Conservation (phyloP, 2,329 filamentous ascomycete species). For the Phialemonium atrogriseum region DNA sequence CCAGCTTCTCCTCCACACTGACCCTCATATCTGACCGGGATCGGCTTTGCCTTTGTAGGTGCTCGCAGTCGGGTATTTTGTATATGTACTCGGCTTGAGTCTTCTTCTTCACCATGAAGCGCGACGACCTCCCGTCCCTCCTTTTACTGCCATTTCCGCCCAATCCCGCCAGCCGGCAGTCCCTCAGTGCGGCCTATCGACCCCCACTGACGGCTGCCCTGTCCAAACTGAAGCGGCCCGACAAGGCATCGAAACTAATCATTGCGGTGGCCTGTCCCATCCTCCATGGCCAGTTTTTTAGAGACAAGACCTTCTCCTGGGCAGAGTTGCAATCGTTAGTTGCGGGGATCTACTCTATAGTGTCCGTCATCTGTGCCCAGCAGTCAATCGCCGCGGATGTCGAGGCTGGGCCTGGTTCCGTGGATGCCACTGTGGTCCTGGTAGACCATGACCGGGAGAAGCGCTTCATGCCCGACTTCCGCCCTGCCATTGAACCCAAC, state of each 20-base stretch:
- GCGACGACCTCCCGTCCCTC: constrained; percentile 35
- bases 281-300: constrained; percentile 41
- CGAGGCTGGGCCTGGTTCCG: constrained; percentile 51
- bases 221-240: constrained; percentile 32
- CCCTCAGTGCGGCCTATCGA: constrained; percentile 52
- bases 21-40: too few relatives aligned
- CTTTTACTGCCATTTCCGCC: constrained; percentile 59
- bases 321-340: constrained; percentile 63
- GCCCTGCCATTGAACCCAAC: constrained; percentile 31
- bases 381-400: constrained; percentile 52
- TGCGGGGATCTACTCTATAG: constrained; percentile 68
- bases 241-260: constrained; percentile 31
- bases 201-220: constrained; percentile 48
- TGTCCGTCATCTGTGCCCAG: constrained; percentile 63
- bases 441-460: constrained; percentile 49
- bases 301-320: constrained; percentile 53
- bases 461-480: constrained; percentile 22
- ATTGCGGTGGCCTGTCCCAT: constrained; percentile 56
- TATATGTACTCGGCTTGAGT: too few relatives aligned
- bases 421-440: constrained; percentile 69
- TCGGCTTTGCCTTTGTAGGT: too few relatives aligned
- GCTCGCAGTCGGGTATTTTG: too few relatives aligned
- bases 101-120: constrained; percentile 10
- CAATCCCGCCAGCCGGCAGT: constrained; percentile 38
- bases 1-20: too few relatives aligned